A percentile compares a stretch with the other conserved stretches of the same genome.
Conservation (phyloP, 768 basidiomycete genomes). For the Lyophyllum shimeji region DNA sequence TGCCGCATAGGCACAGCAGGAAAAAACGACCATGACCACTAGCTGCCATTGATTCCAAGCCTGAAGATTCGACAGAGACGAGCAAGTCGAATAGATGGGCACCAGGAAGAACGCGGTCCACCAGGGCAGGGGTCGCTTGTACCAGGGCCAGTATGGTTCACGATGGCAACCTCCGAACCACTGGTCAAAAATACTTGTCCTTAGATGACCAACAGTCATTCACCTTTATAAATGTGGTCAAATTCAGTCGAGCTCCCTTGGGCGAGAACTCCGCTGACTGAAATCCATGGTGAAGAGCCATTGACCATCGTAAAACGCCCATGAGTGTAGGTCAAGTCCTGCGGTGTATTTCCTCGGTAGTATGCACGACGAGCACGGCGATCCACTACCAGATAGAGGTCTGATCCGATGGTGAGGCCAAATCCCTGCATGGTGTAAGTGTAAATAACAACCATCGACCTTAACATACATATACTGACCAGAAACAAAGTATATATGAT, state of each 20-base stretch:
- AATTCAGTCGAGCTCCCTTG: constrained; percentile 36
- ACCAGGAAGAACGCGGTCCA: constrained; percentile 80
- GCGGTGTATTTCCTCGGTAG: constrained; percentile 42
- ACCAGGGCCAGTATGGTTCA: constrained; percentile 75
- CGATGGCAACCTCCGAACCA: constrained; percentile 66
- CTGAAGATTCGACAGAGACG: constrained; percentile 77
- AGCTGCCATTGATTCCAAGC: constrained; percentile 68
- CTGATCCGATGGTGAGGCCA: constrained; percentile 81
- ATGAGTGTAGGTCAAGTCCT: constrained; percentile 46
- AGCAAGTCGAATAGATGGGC: constrained; percentile 72
- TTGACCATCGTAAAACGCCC: constrained; percentile 54
- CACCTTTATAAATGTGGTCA: constrained; percentile 52
- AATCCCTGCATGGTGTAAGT: constrained; percentile 55
- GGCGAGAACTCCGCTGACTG: constrained; percentile 46
- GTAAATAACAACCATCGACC: neutral
- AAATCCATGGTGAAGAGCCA: constrained; percentile 36
- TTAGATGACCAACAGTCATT: constrained; percentile 10
- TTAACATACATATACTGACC: constrained; percentile 36
- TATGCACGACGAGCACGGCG: constrained; percentile 51
- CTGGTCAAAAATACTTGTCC: constrained; percentile 10
- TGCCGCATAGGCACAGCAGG: constrained; percentile 71
- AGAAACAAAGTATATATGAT: constrained; percentile 85
- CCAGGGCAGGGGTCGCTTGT: constrained; percentile 74
- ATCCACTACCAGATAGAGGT: constrained; percentile 74
- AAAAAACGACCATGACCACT: constrained; percentile 75